Conservation (phyloP, 192 early-diverging fungal species). For the Coemansia sp. region DNA sequence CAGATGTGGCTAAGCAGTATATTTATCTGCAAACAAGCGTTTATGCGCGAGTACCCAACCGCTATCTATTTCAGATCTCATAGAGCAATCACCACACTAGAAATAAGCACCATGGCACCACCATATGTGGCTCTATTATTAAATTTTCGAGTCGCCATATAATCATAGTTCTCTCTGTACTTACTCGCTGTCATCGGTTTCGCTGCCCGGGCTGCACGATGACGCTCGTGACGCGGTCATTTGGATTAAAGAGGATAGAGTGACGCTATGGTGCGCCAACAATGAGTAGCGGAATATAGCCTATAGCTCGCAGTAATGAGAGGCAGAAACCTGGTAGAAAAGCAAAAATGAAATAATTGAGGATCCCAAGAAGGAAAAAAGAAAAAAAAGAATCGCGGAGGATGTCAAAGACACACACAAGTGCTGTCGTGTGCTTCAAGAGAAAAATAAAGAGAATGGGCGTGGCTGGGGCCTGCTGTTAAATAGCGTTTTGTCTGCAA, state of each 20-base stretch:
- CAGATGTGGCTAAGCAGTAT: constrained; percentile 2
- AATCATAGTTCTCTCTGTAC: background rate
- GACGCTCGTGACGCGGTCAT: constrained; percentile 27
- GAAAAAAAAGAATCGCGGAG: background rate
- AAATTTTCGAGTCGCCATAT: no score
- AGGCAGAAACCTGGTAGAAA: no score
- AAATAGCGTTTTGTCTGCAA: no score
- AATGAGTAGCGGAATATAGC: background rate
- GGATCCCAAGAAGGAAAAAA: background rate
- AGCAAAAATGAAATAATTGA: no score
- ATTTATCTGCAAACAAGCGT: background rate
- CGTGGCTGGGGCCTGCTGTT: no score
- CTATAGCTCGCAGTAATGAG: no score
- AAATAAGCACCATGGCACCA: no score
- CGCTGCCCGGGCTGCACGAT: constrained; percentile 26
- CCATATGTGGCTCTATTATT: no score
- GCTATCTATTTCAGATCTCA: no score
- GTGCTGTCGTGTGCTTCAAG: background rate
- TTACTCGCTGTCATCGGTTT: constrained; percentile 27
- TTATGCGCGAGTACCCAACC: background rate
- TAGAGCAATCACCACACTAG: no score
- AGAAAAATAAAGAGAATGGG: constrained; percentile 2
- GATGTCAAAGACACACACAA: background rate
- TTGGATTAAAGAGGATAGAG: background rate
- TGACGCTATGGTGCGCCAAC: background rate